Base-by-base conservation (phyloP, 768 basidiomycete species). In the Kwoniella mangroviensis region DNA sequence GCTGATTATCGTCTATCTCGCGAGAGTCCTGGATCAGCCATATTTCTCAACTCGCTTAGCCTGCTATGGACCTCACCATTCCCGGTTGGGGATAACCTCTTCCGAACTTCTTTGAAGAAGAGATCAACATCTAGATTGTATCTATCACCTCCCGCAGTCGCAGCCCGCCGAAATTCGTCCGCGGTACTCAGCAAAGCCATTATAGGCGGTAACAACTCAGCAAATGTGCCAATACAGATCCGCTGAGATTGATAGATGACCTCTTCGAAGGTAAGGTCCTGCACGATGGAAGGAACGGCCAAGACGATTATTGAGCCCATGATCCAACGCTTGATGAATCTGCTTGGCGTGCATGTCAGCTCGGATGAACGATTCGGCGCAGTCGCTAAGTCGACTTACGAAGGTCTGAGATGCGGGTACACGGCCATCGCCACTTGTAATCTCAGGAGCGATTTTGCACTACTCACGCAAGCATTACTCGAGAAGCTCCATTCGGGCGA, bases 321-420 rank as follows among this genome's bases (percentile, higher is more conserved):
- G 34, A 72, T 61, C 71, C 71, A 72, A 12, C 67, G 67, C 40
- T 28, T 60, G 15, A 72, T 57, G 43, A 72, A 72, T 4, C 68
- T 72, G 21, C 17, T 2, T 5, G 17, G 24, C 19, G n/a, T 42
- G 21, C 3, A 28, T 40, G 10, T 15, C 15, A 21, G 41, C 17
- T 41, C 63, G 13, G 22, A 54, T n/a, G 19, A 2, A 3, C 15
- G 22, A 26, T 45, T 28, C 22, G 21, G 43, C 34, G 34, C 34
- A 34, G 34, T 34, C 34, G 34, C 34, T 34, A 34, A 34, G 34
- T 6, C 21, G 2, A 65, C 65, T 61, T 13, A 63, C 67, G 55
- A 41, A 22, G 66, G 68, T 17, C 67, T 51, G 13, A 66, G 70
- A 5, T 58, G 22, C 11, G 52, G 40, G 21, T 43, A 51, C 1